These are phyloP conservation scores for Auricularia auricula-judae DNA, from an alignment of 768 basidiomycete species.

Conservation along the genomic window DNA sequence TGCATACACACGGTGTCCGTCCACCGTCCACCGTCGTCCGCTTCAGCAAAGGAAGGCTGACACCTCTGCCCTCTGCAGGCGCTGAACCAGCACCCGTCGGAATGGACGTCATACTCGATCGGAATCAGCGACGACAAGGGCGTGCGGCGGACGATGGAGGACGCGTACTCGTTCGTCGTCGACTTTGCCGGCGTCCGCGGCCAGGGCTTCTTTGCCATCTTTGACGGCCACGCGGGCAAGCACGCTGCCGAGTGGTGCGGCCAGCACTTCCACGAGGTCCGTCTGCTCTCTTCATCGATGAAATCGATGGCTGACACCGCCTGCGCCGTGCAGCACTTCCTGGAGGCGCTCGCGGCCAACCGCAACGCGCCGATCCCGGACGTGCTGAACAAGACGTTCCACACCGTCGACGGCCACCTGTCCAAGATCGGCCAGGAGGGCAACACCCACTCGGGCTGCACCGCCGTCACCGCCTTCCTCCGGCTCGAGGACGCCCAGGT, in stretches of 20 bases:
- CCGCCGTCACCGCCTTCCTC: slow-evolving; percentile 91
- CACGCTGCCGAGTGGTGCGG: slow-evolving; percentile 99
- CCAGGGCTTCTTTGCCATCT: slow-evolving; percentile 96
- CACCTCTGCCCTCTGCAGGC: slow-evolving; percentile 28
- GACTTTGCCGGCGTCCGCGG: slow-evolving; percentile 87
- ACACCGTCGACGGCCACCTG: slow-evolving; percentile 75
- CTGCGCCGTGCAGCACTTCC: slow-evolving; percentile 37
- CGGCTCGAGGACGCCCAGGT: slow-evolving; percentile 65
- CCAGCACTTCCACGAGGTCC: slow-evolving; percentile 83
- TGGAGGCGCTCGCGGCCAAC: slow-evolving; percentile 54
- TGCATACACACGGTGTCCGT: slow-evolving; percentile 69
- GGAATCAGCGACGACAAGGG: slow-evolving; percentile 84
- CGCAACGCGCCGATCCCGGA: slow-evolving; percentile 64
- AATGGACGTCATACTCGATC: slow-evolving; percentile 55
- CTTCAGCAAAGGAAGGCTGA: too few species aligned
- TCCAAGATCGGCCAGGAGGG: slow-evolving; percentile 80
- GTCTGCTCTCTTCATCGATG: slow-evolving; percentile 8
- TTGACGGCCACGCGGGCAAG: slow-evolving; percentile 97
- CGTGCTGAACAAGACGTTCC: slow-evolving; percentile 87
- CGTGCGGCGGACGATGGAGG: slow-evolving; percentile 89
- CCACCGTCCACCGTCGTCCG: too few species aligned
- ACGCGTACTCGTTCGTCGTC: slow-evolving; percentile 90
- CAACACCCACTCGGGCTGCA: slow-evolving; percentile 94
- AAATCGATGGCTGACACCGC: not conserved
- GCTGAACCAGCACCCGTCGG: slow-evolving; percentile 63